Evolutionary conservation across 2,329 filamentous ascomycete genomes (phyloP), one percentile per base, ranked within the genome.

Genomic region (Fusarium mexicanum): DNA sequence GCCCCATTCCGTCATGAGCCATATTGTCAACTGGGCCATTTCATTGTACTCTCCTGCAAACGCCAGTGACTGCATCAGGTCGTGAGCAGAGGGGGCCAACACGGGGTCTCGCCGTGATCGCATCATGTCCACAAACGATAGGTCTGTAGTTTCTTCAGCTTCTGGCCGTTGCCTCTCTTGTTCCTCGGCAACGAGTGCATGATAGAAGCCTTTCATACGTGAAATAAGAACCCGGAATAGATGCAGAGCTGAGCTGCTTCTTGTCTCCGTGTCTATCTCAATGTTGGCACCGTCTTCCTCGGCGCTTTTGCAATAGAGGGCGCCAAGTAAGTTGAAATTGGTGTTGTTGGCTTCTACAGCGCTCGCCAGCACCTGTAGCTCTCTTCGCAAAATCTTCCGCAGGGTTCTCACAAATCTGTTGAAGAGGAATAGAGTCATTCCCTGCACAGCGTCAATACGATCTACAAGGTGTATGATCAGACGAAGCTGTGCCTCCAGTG

Each of bases 61-160:
- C 2, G 89, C 92, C 29, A 94, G 83, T 3, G 89, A 86, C 53
- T 91, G 86, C 79, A 94, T 86, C 78, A 93, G 92, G 5, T 85
- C 83, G 74, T 92, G 89, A 3, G 77, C 81, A 20, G 82, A 73
- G 90, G 78, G 74, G 11, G 79, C 80, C 64, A 77, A 73, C 44
- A 82, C 79, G 6, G 79, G 78, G 64, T 84, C 83, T 59, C 68
- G 74, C 13, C 83, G 77, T 35, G 76, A 76, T 46, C 76, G 74
- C 79, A 84, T 80, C 16, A 76, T 73, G 16, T 83, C 82, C n/a
- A 83, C 72, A 12, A 76, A 72, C 17, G 79, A 69, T n/a, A 82
- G 63, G 12, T 77, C 65, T n/a, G 70, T 69, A 8, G 48, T 47
- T 8, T 70, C 69, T 40, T 71, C 68, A 38, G 79, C 69, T 40